phyloP scores from a whole-genome alignment of 495 filamentous ascomycete species.

The Lasiosphaeria hispida region DNA sequence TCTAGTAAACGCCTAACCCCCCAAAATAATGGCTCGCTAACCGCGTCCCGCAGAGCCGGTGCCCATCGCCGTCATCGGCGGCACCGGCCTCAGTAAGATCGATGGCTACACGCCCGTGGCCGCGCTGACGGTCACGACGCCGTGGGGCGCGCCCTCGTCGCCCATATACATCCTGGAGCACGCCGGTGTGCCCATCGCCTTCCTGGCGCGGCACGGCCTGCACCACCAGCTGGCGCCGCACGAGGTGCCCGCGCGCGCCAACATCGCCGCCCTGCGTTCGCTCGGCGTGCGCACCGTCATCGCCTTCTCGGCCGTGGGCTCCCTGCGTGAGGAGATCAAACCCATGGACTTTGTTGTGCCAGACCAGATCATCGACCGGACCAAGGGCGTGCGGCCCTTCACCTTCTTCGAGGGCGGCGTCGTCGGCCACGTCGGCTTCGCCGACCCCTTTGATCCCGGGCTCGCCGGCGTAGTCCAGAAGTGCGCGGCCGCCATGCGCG shows the following conservation, averaged over 20 bases:
- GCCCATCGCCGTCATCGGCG: constrained; percentile 93
- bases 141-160: constrained; percentile 90
- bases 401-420: constrained; percentile 95
- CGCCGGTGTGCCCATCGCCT: constrained; percentile 76
- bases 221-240: constrained; percentile 90
- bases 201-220: constrained; percentile 85
- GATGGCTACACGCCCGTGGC: constrained; percentile 79
- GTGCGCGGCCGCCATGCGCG: constrained; percentile 73
- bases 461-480: constrained; percentile 68
- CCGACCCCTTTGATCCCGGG: constrained; percentile 83
- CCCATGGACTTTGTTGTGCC: constrained; percentile 95
- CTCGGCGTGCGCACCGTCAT: constrained; percentile 87
- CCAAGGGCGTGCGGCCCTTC: constrained; percentile 87
- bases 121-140: constrained; percentile 65
- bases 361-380: constrained; percentile 96
- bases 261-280: constrained; percentile 88
- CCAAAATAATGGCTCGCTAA: neutral
- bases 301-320: constrained; percentile 93
- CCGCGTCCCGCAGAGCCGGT: constrained; percentile 37
- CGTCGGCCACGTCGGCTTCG: constrained; percentile 93
- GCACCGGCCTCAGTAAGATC: constrained; percentile 77
- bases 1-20: neutral
- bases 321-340: constrained; percentile 83
- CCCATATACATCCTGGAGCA: constrained; percentile 90
- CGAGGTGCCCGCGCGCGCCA: constrained; percentile 86